These are phyloP conservation scores for Xanthoparmelia taractica DNA, from an alignment of 495 filamentous ascomycete species.

Conservation along the genomic window DNA sequence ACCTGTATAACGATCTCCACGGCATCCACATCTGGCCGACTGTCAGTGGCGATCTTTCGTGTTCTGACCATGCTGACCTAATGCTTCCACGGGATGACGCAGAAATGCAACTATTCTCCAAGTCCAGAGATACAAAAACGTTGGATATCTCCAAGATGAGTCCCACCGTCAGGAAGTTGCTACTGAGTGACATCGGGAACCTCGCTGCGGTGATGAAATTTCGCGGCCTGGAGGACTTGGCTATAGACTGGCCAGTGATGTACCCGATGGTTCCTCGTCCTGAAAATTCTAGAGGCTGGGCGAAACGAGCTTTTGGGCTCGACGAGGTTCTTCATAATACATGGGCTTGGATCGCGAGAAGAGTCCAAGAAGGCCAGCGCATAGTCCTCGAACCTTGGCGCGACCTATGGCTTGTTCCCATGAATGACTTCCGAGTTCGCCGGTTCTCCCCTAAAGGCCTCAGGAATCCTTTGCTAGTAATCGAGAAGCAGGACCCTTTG, in stretches of 20 bases:
- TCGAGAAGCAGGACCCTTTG: constrained; percentile 5
- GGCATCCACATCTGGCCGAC: constrained; percentile 19
- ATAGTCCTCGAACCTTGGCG: not conserved
- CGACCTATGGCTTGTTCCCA: constrained; percentile 16
- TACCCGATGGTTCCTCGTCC: not conserved
- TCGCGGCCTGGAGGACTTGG: constrained; percentile 11
- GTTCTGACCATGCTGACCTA: not conserved
- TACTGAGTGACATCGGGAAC: not conserved
- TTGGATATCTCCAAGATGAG: constrained; percentile 9
- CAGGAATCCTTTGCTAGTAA: not conserved
- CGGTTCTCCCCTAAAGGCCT: not conserved
- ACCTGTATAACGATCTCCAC: constrained; percentile 6
- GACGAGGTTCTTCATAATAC: constrained; percentile 8
- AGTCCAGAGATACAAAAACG: constrained; percentile 1
- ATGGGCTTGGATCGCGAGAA: constrained; percentile 18
- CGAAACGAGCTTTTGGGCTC: not conserved
- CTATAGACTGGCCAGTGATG: constrained; percentile 12
- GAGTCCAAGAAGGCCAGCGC: constrained; percentile 1
- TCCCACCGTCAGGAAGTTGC: not conserved
- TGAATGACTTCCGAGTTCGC: constrained; percentile 10
- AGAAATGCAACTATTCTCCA: constrained; percentile 16
- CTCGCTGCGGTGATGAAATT: not conserved
- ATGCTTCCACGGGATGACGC: constrained; percentile 11
- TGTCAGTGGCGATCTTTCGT: not conserved
- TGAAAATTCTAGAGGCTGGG: not conserved